Evolutionary conservation across 2,329 filamentous ascomycete species (phyloP), one percentile per base, ranked within the genome.

Genomic region (Botrytis elliptica): DNA sequence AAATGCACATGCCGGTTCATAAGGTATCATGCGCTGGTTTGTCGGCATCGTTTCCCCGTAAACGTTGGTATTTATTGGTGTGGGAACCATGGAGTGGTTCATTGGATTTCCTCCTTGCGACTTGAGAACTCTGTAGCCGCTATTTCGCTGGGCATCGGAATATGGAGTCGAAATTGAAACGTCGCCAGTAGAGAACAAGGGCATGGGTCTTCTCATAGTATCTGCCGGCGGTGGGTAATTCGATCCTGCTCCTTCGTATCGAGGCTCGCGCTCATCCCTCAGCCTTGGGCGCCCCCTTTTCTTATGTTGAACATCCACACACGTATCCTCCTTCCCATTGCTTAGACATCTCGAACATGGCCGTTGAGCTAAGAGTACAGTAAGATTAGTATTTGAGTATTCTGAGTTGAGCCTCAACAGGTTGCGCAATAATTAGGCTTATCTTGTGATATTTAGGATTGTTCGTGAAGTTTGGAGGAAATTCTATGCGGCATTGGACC

Each of bases 271-370:
- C 74, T 93, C 91, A 80, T 95, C 93, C 78, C 93, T 89, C 77
- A 96, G 84, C 76, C 93, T 88, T 74, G 93, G 93, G 67, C 93
- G 88, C 60, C 93, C 93, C 78, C 93, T 86, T 82, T 95, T 96
- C 83, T 95, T 96, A 83, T 96, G 93, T 80, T 94, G 91, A 49
- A 96, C 93, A 82, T 96, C 93, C 78, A 93, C 86, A 80, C 93
- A 96, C 12, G 90, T 87, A 74, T 94, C 92, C 85, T 95, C 86
- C 79, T 95, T 96, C 75, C 92, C 92, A 79, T 93, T 93, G 78
- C 89, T 89, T 49, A 92, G 84, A 81, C 93, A 96, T 80, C 93
- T 88, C 42, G 91, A 91, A 80, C 93, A 96, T 42, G 93, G 93
- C 73, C 93, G 87, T 82, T 93, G 91, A 69, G 92, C 90, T 92